phyloP scores from a whole-genome alignment of 2,329 filamentous ascomycete genomes.

The Aspergillus sp. region DNA sequence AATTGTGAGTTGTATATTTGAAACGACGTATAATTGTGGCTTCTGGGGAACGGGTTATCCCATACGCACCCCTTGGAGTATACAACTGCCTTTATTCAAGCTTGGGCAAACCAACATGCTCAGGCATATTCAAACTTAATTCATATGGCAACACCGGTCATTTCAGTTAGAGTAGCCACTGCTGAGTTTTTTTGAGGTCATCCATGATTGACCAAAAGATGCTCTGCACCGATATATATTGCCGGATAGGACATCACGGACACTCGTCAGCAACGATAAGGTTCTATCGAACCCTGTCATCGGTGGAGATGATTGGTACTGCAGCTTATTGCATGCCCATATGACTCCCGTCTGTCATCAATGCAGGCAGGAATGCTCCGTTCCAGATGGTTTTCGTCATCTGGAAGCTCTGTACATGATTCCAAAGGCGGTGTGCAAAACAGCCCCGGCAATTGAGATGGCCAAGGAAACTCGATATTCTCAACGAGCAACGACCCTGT shows the following conservation, averaged over 20 bases:
- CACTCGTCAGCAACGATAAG: not conserved
- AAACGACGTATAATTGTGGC: not conserved
- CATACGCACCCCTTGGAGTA: no score
- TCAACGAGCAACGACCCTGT: not conserved
- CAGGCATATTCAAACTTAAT: not conserved
- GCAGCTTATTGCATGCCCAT: not conserved
- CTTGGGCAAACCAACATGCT: not conserved
- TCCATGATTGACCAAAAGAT: not conserved
- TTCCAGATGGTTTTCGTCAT: not conserved
- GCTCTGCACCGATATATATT: not conserved
- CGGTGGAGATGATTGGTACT: not conserved
- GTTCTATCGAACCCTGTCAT: not conserved
- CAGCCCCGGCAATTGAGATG: not conserved
- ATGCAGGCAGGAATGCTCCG: not conserved
- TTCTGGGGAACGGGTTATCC: not conserved
- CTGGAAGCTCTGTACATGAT: not conserved
- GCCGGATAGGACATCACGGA: not conserved
- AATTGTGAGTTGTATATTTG: not conserved
- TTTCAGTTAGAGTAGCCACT: not conserved
- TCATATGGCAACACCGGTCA: not conserved
- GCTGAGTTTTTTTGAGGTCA: not conserved
- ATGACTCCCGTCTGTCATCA: no score
- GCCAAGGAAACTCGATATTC: not conserved
- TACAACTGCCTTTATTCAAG: not conserved
- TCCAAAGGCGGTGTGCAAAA: constrained; percentile 1